Percentiles rank a stretch among this genome's conserved stretches.
These are phyloP conservation scores for Arthrinium phaeospermum DNA, from an alignment of 2,329 filamentous ascomycete species.

Conservation along the genomic window DNA sequence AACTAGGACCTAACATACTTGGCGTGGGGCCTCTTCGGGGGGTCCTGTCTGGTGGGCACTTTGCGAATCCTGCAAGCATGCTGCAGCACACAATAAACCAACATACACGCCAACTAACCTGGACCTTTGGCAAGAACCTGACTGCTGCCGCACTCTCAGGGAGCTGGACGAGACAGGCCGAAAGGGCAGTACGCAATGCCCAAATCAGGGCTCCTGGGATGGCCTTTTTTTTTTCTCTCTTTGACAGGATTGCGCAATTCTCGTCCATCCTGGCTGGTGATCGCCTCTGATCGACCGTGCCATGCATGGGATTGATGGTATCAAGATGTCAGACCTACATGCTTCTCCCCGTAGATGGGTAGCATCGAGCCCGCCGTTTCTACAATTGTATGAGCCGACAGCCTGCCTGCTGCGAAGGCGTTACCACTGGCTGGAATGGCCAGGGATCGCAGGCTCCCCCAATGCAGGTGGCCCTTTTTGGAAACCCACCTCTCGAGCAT, in stretches of 20 bases:
- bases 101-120: neutral
- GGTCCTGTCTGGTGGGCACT: neutral
- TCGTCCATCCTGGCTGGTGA: conserved; percentile 1
- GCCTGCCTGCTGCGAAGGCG: neutral
- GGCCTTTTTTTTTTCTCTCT: neutral
- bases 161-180: neutral
- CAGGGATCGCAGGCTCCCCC: neutral
- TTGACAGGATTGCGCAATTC: neutral
- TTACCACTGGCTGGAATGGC: neutral
- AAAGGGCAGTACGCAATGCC: neutral
- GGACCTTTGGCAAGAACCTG: neutral
- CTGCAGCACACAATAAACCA: conserved; percentile 8
- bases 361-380: neutral
- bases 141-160: neutral
- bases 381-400: neutral
- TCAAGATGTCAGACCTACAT: conserved; percentile 12
- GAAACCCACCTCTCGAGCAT: conserved; percentile 7
- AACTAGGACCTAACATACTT: neutral
- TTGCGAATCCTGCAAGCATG: neutral
- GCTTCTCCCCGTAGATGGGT: neutral
- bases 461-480: conserved; percentile 3
- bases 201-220: neutral
- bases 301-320: neutral
- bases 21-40: neutral
- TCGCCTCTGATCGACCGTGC: conserved; percentile 4